These are phyloP conservation scores for Leishmania tropica DNA, from an alignment of 208 protist genomes.

Conservation along the genomic window DNA sequence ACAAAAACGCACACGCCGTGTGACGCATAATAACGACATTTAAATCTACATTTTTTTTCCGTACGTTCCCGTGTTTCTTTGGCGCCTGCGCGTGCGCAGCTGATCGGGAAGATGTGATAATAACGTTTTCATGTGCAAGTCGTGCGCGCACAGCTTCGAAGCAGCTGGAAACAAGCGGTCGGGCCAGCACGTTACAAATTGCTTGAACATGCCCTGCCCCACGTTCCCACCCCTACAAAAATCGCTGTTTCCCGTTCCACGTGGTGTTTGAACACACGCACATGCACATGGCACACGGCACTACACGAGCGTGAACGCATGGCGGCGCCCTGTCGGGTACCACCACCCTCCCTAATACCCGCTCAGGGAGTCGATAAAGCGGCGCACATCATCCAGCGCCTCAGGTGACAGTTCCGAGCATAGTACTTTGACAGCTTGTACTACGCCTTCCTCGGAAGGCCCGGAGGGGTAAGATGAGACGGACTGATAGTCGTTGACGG, in stretches of 20 bases:
- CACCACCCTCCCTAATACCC: conserved; percentile 7
- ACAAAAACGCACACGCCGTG: background rate
- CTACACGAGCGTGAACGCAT: background rate
- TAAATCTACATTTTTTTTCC: background rate
- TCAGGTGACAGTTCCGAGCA: conserved; percentile 68
- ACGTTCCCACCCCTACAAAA: background rate
- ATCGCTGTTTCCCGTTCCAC: background rate
- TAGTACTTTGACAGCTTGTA: conserved; percentile 84
- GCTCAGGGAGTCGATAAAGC: conserved; percentile 71
- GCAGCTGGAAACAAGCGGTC: background rate
- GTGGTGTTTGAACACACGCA: background rate
- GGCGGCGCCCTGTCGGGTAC: background rate
- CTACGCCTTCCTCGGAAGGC: conserved; percentile 72
- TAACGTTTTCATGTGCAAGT: background rate
- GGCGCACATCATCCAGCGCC: conserved; percentile 66
- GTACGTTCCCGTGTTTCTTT: background rate
- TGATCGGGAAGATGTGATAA: background rate
- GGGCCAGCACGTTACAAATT: background rate
- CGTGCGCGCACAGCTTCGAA: background rate
- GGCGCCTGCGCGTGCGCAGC: background rate
- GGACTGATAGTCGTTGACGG: conserved; percentile 14
- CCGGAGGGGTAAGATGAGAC: conserved; percentile 31
- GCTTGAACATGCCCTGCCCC: background rate
- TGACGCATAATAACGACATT: background rate
- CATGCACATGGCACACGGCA: background rate